Evolutionary conservation across 495 filamentous ascomycete genomes (phyloP).

Genomic region (Penicillium roqueforti): DNA sequence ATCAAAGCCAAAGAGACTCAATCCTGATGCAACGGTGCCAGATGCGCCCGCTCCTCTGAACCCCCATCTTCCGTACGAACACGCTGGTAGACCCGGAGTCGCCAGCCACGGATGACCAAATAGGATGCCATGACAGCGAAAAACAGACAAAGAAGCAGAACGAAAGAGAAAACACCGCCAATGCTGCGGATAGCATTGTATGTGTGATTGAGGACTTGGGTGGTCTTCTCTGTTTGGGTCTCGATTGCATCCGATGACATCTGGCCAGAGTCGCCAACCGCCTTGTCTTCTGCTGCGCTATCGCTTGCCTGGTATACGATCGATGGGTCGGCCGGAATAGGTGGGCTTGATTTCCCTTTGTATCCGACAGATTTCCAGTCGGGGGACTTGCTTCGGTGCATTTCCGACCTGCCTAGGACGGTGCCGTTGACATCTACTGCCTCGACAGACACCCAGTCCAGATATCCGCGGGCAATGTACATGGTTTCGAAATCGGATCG

Average conservation of each 20-base stretch:
- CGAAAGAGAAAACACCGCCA: constrained; percentile 20
- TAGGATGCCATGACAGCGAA: constrained; percentile 18
- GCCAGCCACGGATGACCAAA: constrained; percentile 28
- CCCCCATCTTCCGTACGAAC: constrained; percentile 11
- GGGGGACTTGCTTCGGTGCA: constrained; percentile 20
- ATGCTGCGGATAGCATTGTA: constrained; percentile 22
- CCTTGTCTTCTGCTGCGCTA: not conserved
- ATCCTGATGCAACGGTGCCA: constrained; percentile 11
- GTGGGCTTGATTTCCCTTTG: constrained; percentile 5
- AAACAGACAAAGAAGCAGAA: constrained; percentile 23
- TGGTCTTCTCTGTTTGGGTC: constrained; percentile 20
- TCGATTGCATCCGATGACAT: constrained; percentile 12
- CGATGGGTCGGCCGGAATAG: constrained; percentile 19
- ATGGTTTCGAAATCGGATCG: constrained; percentile 32
- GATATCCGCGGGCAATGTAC: constrained; percentile 29
- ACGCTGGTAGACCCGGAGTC: constrained; percentile 26
- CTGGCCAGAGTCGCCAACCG: not conserved
- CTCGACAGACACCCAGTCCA: constrained; percentile 50
- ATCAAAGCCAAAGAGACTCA: not conserved
- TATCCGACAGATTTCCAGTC: constrained; percentile 21
- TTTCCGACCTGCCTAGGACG: constrained; percentile 17
- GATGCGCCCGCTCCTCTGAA: constrained; percentile 14
- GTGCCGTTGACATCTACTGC: constrained; percentile 24
- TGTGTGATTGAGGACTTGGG: constrained; percentile 14
- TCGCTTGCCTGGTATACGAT: constrained; percentile 3